Base-by-base conservation (phyloP, 495 filamentous ascomycete species). In the Aspergillus bridgeri region DNA sequence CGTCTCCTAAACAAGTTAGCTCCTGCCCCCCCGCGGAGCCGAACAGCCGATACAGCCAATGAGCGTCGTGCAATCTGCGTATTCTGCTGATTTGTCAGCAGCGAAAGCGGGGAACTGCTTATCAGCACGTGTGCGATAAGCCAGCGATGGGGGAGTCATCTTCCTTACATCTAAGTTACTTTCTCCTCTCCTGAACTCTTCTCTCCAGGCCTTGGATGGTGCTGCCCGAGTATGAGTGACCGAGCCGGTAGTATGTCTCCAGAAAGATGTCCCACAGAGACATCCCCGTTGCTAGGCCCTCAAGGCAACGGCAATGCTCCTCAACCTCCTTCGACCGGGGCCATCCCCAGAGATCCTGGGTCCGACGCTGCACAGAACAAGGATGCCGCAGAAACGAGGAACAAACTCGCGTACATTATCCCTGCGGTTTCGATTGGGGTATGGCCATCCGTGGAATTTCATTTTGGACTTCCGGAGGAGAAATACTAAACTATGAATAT, bases 381-480 rank as follows among this genome's bases (percentile, higher is more conserved):
- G 55, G 65, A 64, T 45, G 60, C 67, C 21, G 62, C 69, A 24
- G 69, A 73, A 56, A 63, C 69, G 0, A 65, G 62, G 25, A 63
- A 62, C 46, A 66, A 69, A 44, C 67, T 83, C 23, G 69, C 67
- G 42, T 81, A 75, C 53, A 78, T 83, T 48, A 29, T 83, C 8
- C 79, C 78, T 21, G 78, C 80, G 5, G 62, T 83, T 27, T 81
- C 79, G 9, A 69, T 83, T 29, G 80, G 80, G n/a, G 79, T 81
- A 74, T 64, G 76, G n/a, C 24, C 27, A 17, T 38, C 11, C 9
- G 17, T 38, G 33, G 6, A 8, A 15, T 15, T 38, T 38, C 7
- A 3, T 4, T 15, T 15, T 13, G 13, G 33, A 15, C 2, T 15
- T 15, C n/a, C n/a, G n/a, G n/a, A n/a, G n/a, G 33, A 2, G 3